Conservation (phyloP, 2,329 filamentous ascomycete species). For the Monosporascus sp. region DNA sequence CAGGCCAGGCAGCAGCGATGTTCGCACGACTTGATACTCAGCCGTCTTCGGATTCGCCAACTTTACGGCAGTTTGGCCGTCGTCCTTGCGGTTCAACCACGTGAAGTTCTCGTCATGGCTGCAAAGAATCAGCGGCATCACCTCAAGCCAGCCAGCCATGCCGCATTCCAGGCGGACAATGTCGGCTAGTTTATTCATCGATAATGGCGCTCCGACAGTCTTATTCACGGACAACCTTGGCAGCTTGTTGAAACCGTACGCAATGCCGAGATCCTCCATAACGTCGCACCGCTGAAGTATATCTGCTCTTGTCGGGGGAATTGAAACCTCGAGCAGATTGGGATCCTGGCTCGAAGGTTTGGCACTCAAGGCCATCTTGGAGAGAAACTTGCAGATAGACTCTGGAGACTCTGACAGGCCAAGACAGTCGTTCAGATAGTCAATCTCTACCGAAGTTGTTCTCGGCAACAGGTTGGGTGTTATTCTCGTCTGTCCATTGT, state of each 20-base stretch:
- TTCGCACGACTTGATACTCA: slow-evolving; percentile 77
- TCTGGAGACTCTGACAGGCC: slow-evolving; percentile 71
- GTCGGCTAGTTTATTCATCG: slow-evolving; percentile 91
- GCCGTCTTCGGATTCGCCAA: slow-evolving; percentile 74
- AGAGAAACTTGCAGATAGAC: slow-evolving; percentile 72
- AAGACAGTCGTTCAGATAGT: slow-evolving; percentile 91
- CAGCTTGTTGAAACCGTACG: slow-evolving; percentile 95
- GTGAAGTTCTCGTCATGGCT: slow-evolving; percentile 97
- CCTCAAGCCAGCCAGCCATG: slow-evolving; percentile 94
- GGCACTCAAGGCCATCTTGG: slow-evolving; percentile 84
- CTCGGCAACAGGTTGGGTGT: slow-evolving; percentile 77
- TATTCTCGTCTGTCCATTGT: slow-evolving; percentile 78
- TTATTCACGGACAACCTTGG: slow-evolving; percentile 82
- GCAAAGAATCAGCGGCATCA: slow-evolving; percentile 93
- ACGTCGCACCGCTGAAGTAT: slow-evolving; percentile 95
- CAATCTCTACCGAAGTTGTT: slow-evolving; percentile 73
- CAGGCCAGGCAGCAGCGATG: slow-evolving; percentile 66
- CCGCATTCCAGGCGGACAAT: slow-evolving; percentile 85
- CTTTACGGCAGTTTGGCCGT: slow-evolving; percentile 63
- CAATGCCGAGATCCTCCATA: slow-evolving; percentile 97
- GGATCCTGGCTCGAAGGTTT: slow-evolving; percentile 64
- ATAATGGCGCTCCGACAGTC: slow-evolving; percentile 78
- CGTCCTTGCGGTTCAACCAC: slow-evolving; percentile 77
- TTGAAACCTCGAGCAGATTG: slow-evolving; percentile 71
- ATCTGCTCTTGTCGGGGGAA: slow-evolving; percentile 88